Evolutionary conservation across 495 filamentous ascomycete genomes (phyloP).

Genomic region (Lasiosphaeriaceae sp.): DNA sequence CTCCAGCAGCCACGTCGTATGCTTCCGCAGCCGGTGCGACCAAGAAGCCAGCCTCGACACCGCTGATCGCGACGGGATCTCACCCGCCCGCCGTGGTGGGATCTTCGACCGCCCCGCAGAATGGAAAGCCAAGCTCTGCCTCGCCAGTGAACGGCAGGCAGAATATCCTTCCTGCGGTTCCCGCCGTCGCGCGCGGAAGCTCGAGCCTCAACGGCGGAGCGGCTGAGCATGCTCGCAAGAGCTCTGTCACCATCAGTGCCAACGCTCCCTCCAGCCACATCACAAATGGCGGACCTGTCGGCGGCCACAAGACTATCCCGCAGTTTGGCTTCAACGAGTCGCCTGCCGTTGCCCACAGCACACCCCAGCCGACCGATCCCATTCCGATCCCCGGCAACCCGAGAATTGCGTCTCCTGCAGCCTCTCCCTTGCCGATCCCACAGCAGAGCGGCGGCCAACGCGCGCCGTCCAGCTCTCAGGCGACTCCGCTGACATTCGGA

Average conservation of each 20-base stretch:
- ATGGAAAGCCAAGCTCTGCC: slow-evolving; percentile 70
- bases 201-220: slow-evolving; percentile 51
- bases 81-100: slow-evolving; percentile 63
- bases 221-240: slow-evolving; percentile 73
- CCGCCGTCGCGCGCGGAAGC: slow-evolving; percentile 45
- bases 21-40: slow-evolving; percentile 69
- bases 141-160: slow-evolving; percentile 82
- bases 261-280: slow-evolving; percentile 68
- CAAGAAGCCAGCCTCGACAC: slow-evolving; percentile 66
- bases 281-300: slow-evolving; percentile 66
- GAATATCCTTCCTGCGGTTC: slow-evolving; percentile 67
- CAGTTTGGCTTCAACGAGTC: slow-evolving; percentile 80
- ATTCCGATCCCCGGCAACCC: slow-evolving; percentile 60
- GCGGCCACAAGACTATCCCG: slow-evolving; percentile 53
- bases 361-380: slow-evolving; percentile 56
- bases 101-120: slow-evolving; percentile 61
- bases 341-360: slow-evolving; percentile 61
- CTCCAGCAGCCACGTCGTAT: slow-evolving; percentile 63
- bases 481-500: slow-evolving; percentile 67
- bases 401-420: slow-evolving; percentile 65
- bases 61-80: slow-evolving; percentile 69
- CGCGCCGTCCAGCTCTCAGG: slow-evolving; percentile 63
- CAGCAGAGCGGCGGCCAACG: slow-evolving; percentile 83
- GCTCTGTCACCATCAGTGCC: slow-evolving; percentile 82
- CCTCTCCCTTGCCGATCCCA: slow-evolving; percentile 85